Conservation (phyloP, 768 basidiomycete genomes). For the Leccinellum albellum region DNA sequence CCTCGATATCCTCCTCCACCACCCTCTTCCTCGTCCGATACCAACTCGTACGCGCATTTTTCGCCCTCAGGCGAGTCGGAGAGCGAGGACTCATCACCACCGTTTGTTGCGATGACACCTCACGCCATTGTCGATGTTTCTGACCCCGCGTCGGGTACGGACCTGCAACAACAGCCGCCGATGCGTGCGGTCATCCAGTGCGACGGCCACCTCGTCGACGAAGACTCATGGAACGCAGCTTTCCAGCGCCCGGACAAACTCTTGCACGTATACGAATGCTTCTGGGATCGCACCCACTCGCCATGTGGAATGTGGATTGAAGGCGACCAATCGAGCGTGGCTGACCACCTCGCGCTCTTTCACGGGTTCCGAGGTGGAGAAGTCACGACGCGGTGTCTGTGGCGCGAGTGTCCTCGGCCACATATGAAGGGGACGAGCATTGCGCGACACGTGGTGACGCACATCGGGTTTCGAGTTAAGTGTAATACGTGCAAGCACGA, state of each 20-base stretch:
- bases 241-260: conserved; percentile 20
- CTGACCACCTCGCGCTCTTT: conserved; percentile 30
- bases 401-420: conserved; percentile 26
- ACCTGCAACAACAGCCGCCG: background rate
- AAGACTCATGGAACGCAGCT: conserved; percentile 25
- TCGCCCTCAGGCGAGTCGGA: conserved; percentile 24
- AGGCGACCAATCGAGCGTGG: conserved; percentile 32
- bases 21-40: conserved; percentile 7
- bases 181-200: conserved; percentile 22
- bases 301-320: conserved; percentile 34
- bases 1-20: conserved; percentile 14
- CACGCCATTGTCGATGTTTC: conserved; percentile 20
- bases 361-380: conserved; percentile 31
- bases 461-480: conserved; percentile 29
- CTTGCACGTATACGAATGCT: conserved; percentile 30
- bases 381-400: conserved; percentile 28
- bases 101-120: conserved; percentile 6
- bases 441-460: conserved; percentile 32
- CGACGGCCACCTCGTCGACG: conserved; percentile 27
- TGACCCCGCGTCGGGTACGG: conserved; percentile 3
- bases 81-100: conserved; percentile 15
- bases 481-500: conserved; percentile 29
- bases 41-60: conserved; percentile 9
- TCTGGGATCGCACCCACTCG: conserved; percentile 24
- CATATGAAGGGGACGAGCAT: conserved; percentile 34